A percentile compares a stretch with the other conserved stretches of the same genome.
These are phyloP conservation scores for Syzygium jambos DNA, from an alignment of 345 rosid species.

Conservation along the genomic window DNA sequence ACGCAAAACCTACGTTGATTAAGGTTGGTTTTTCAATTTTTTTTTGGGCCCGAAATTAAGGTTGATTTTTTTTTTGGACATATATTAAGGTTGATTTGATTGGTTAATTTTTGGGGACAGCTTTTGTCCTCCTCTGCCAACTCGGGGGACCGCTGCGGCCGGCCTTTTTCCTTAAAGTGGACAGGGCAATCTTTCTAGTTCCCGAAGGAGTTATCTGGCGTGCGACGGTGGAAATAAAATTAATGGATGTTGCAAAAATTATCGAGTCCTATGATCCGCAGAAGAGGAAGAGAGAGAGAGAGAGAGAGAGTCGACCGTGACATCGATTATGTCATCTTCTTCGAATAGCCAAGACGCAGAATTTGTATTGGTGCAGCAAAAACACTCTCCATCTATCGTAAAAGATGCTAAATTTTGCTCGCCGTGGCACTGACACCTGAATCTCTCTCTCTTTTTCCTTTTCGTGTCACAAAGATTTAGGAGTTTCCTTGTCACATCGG, in stretches of 20 bases:
- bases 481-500: fast-evolving
- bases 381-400: neutral
- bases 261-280: neutral
- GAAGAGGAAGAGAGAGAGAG: neutral
- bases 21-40: too few species aligned
- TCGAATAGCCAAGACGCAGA: too few species aligned
- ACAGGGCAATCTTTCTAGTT: neutral
- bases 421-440: neutral
- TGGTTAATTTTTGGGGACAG: neutral
- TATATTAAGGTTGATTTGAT: neutral
- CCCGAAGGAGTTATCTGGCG: neutral
- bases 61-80: too few species aligned
- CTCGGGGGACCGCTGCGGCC: neutral
- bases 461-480: neutral
- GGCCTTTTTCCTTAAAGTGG: neutral
- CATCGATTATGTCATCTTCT: neutral
- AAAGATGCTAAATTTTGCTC: neutral
- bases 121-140: neutral
- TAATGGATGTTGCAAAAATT: neutral
- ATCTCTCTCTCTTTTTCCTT: neutral
- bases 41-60: too few species aligned
- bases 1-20: neutral
- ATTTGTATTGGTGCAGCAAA: neutral
- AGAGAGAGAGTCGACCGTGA: neutral
- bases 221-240: neutral